Evolutionary conservation across 805 yeast genomes (phyloP).

Genomic region (Grigorovia yakushimaensis): DNA sequence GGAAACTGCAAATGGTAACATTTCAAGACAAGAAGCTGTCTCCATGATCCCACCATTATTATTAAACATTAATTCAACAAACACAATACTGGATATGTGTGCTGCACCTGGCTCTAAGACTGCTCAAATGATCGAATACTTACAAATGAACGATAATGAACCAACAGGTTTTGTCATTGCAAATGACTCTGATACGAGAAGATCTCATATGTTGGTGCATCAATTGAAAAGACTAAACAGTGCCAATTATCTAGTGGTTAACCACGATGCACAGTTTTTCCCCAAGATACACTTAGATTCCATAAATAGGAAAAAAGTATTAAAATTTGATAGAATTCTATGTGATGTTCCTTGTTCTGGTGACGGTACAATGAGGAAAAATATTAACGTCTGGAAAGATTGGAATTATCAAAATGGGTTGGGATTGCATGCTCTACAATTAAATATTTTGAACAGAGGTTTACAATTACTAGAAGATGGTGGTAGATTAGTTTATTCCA

Average conservation of each 20-base stretch:
- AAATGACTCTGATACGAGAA: conserved; percentile 87
- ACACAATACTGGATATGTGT: conserved; percentile 89
- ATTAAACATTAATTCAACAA: conserved; percentile 83
- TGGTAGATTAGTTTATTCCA: conserved; percentile 90
- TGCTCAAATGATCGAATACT: conserved; percentile 86
- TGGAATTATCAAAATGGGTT: conserved; percentile 84
- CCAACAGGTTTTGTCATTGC: conserved; percentile 91
- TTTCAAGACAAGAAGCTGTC: conserved; percentile 93
- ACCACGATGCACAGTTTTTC: conserved; percentile 94
- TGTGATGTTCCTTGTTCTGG: conserved; percentile 99
- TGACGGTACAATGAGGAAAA: conserved; percentile 97
- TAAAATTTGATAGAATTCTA: conserved; percentile 83
- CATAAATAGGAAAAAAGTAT: conserved; percentile 26
- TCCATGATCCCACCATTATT: conserved; percentile 97
- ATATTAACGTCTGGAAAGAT: conserved; percentile 90
- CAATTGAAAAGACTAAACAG: conserved; percentile 91
- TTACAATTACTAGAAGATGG: conserved; percentile 78
- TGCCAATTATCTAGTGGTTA: conserved; percentile 84
- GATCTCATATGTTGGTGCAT: conserved; percentile 96
- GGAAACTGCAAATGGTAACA: conserved; percentile 94
- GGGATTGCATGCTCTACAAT: conserved; percentile 82
- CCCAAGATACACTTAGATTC: conserved; percentile 54
- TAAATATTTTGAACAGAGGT: conserved; percentile 83
- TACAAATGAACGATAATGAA: conserved; percentile 54
- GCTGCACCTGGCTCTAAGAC: conserved; percentile 99